Base-by-base conservation (phyloP, 129 eudicot genomes). In the Lactuca saligna region DNA sequence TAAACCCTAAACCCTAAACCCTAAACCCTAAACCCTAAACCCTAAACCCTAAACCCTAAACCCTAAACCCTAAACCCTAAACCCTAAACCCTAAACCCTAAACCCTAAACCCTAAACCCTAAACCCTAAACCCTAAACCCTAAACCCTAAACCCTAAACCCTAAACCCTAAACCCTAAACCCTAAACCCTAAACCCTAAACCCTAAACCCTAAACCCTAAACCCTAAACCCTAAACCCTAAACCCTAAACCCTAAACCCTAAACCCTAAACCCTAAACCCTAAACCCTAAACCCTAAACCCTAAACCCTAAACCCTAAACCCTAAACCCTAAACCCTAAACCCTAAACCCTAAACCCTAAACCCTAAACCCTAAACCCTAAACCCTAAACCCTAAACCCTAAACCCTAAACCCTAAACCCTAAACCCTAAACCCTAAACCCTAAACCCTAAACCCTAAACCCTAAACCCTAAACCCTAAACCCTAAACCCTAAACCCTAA, bases 21-120 rank as follows among this genome's bases (percentile, higher is more conserved):
- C 70, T 65, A 65, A 68, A 54, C 69, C 56, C 69, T 64, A 64
- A 64, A 42, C 69, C 69, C 69, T 64, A 64, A 64, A 39, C 69
- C 69, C 69, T 50, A 39, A 64, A 42, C 49, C 69, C 70, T 50
- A 39, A 64, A 38, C n/a, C n/a, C 44, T 54, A 35, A 63, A 63
- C 44, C 68, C 68, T 48, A 14, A 63, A 63, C 20, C 68, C 68
- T 38, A 35, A 63, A 64, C 34, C 69, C 69, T 42, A 38, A 64
- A 64, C 54, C 69, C 69, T 42, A 38, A 64, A n/a, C 54, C 69
- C 69, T 42, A n/a, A 64, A 44, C 54, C 55, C 35, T 12, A 38
- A 64, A 41, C 54, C 69, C 17, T 3, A 38, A 64, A 41, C 54
- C 69, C 49, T 12, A 38, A 64, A 41, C 54, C 69, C 17, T 3